These are phyloP conservation scores for Botryotinia globosa DNA, from an alignment of 2,329 filamentous ascomycete species.

Conservation along the genomic window DNA sequence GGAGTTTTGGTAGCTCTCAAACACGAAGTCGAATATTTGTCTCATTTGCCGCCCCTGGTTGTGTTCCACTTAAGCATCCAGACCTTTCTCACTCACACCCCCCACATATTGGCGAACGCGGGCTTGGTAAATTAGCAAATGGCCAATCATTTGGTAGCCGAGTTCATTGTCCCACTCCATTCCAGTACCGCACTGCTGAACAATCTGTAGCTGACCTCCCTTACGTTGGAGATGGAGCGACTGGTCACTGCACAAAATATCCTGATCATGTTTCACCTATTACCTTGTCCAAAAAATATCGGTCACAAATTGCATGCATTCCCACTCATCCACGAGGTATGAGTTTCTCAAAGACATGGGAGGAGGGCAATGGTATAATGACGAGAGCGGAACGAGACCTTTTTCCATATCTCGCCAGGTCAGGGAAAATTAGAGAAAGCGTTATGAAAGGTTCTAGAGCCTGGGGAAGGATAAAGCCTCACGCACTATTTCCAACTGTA, in stretches of 20 bases:
- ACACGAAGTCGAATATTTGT: conserved; percentile 67
- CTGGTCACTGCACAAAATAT: conserved; percentile 58
- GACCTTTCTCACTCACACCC: conserved; percentile 62
- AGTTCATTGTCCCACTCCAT: conserved; percentile 53
- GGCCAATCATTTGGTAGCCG: conserved; percentile 58
- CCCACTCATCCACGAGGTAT: conserved; percentile 57
- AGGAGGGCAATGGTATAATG: conserved; percentile 41
- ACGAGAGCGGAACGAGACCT: conserved; percentile 41
- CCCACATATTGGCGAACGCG: conserved; percentile 33
- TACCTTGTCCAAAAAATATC: conserved; percentile 37
- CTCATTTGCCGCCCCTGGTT: conserved; percentile 65
- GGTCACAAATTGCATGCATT: conserved; percentile 51
- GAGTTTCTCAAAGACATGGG: conserved; percentile 50
- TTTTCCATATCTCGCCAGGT: conserved; percentile 40
- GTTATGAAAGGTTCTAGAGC: conserved; percentile 33
- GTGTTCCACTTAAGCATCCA: conserved; percentile 55
- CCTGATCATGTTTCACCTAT: conserved; percentile 62
- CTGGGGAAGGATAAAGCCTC: conserved; percentile 53
- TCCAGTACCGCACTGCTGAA: conserved; percentile 52
- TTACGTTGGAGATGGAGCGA: conserved; percentile 57
- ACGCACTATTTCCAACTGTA: conserved; percentile 59
- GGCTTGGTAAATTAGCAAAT: conserved; percentile 59
- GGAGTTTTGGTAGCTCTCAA: conserved; percentile 66
- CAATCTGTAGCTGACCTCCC: conserved; percentile 62
- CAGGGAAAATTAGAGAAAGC: conserved; percentile 28